Conservation (phyloP, 441 rosid genomes). For the Dalechampia spathulata region DNA sequence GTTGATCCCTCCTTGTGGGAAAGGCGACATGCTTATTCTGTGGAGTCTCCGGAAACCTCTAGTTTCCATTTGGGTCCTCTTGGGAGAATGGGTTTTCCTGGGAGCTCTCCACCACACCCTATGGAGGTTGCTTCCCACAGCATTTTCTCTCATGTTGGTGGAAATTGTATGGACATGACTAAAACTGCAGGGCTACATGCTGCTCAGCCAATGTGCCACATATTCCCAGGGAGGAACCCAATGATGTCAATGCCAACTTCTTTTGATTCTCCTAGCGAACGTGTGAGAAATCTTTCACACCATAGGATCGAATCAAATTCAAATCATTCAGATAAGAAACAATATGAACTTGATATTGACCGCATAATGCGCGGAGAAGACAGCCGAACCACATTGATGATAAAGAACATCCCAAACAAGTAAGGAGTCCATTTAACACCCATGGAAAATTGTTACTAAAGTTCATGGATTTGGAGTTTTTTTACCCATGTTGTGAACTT, state of each 20-base stretch:
- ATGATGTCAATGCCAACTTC: constrained; percentile 36
- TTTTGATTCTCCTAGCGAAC: constrained; percentile 52
- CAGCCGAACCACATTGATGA: constrained; percentile 65
- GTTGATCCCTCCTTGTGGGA: constrained; percentile 59
- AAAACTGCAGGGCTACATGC: constrained; percentile 36
- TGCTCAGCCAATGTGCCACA: constrained; percentile 42
- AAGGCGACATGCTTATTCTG: constrained; percentile 38
- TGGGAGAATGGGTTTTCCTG: constrained; percentile 42
- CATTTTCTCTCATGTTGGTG: constrained; percentile 36
- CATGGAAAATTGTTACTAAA: not conserved
- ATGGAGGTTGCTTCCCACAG: constrained; percentile 40
- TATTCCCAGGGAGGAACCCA: constrained; percentile 47
- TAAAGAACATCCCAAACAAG: constrained; percentile 87
- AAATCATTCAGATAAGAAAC: constrained; percentile 57
- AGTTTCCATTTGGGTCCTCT: constrained; percentile 49
- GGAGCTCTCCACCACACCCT: constrained; percentile 39
- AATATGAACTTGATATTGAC: constrained; percentile 60
- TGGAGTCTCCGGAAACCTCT: constrained; percentile 47
- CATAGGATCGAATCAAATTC: constrained; percentile 52
- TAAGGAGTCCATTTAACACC: no score
- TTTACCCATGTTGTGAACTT: no score
- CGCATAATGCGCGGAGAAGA: constrained; percentile 59
- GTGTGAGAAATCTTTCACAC: constrained; percentile 36
- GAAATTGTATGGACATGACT: constrained; percentile 37
- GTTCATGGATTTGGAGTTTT: not conserved